Conservation (phyloP, 2,329 filamentous ascomycete species). For the Colletotrichum sp. region DNA sequence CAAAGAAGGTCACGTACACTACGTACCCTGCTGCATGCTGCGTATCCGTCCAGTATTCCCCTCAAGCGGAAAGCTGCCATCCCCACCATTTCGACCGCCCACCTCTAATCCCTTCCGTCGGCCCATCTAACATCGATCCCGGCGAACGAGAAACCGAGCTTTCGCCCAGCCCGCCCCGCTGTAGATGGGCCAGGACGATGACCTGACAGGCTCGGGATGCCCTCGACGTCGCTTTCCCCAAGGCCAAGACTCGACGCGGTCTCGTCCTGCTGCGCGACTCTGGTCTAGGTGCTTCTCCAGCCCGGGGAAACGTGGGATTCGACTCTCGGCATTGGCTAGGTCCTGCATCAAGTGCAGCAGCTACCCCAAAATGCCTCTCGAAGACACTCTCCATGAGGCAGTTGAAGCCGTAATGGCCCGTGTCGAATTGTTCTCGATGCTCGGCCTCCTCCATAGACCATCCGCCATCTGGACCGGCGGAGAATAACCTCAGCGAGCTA, state of each 20-base stretch:
- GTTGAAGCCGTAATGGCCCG: not conserved
- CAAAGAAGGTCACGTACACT: not conserved
- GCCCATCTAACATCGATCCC: not conserved
- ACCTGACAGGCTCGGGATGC: not conserved
- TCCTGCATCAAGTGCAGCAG: not conserved
- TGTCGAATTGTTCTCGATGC: not conserved
- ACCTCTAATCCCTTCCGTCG: slow-evolving; percentile 4
- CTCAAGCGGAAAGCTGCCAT: not conserved
- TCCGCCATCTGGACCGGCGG: not conserved
- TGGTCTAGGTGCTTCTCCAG: not conserved
- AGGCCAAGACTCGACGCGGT: slow-evolving; percentile 6
- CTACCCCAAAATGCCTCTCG: not conserved
- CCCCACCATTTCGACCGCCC: not conserved
- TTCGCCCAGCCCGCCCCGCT: slow-evolving; percentile 1
- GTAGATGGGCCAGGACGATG: not conserved
- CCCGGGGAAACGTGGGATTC: not conserved
- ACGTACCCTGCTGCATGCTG: not conserved
- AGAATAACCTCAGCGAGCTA: slow-evolving; percentile 6
- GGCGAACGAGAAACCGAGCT: slow-evolving; percentile 2
- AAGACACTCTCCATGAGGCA: not conserved
- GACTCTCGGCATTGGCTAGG: not conserved
- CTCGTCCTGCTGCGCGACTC: not conserved
- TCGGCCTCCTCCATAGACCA: not conserved
- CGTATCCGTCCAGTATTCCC: slow-evolving; percentile 12
- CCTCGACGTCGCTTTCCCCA: not conserved